Evolutionary conservation across 345 rosid species (phyloP).

Genomic region (Brassica cretica): DNA sequence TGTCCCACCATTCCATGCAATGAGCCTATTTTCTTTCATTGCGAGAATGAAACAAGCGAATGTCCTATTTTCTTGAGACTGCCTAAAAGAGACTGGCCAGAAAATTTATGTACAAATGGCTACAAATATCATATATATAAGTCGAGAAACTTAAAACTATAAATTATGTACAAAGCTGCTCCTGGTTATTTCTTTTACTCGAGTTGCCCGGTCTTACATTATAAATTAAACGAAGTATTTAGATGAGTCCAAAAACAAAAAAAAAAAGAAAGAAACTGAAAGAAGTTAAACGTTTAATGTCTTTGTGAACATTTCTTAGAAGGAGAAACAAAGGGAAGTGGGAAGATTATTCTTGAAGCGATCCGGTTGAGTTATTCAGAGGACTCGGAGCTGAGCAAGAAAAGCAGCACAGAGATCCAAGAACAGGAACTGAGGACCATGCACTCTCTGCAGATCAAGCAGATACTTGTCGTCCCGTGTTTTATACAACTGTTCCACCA

Average conservation of each 20-base stretch:
- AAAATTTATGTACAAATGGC: neutral
- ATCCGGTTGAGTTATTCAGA: constrained; percentile 39
- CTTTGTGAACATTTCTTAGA: constrained; percentile 24
- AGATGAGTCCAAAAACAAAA: neutral
- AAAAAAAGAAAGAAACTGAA: neutral
- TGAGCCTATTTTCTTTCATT: no score
- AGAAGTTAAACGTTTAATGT: neutral
- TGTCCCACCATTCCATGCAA: no score
- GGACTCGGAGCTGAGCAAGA: constrained; percentile 74
- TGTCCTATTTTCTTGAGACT: neutral
- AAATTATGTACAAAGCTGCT: constrained; percentile 26
- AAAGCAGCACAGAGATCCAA: constrained; percentile 88
- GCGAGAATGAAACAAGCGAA: neutral
- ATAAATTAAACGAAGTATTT: neutral
- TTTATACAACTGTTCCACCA: constrained; percentile 67
- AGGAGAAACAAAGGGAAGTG: neutral
- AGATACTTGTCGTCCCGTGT: constrained; percentile 78
- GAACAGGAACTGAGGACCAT: constrained; percentile 74
- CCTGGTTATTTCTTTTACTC: neutral
- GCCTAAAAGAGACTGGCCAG: neutral
- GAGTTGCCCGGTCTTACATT: constrained; percentile 10
- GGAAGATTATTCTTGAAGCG: constrained; percentile 23
- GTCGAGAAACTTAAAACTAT: neutral
- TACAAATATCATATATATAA: no score
- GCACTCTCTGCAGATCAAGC: constrained; percentile 74